Evolutionary conservation across 805 yeast genomes (phyloP).

Genomic region (Lipomyces yamadae): DNA sequence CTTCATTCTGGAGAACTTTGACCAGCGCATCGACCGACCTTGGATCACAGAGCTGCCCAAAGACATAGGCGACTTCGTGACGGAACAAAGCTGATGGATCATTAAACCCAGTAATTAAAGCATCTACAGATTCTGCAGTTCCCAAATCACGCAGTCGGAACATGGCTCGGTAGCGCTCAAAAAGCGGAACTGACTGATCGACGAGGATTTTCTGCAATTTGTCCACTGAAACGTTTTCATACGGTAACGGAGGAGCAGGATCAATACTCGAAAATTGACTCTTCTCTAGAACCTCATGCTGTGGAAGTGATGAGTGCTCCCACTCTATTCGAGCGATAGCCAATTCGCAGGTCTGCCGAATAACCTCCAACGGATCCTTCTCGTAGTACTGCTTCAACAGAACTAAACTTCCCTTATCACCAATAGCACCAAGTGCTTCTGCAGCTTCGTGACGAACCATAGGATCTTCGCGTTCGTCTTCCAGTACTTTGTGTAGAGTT

Average conservation of each 20-base stretch:
- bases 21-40: constrained; percentile 86
- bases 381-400: constrained; percentile 65
- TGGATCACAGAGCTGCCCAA: constrained; percentile 96
- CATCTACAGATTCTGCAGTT: constrained; percentile 88
- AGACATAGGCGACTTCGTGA: constrained; percentile 97
- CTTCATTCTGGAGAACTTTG: constrained; percentile 73
- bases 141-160: constrained; percentile 95
- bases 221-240: constrained; percentile 57
- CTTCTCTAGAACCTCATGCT: constrained; percentile 70
- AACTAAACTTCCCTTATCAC: constrained; percentile 73
- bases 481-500: constrained; percentile 70
- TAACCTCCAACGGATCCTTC: constrained; percentile 83
- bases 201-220: constrained; percentile 72
- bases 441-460: constrained; percentile 99
- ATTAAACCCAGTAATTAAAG: constrained; percentile 85
- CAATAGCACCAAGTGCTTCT: constrained; percentile 96
- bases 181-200: constrained; percentile 76
- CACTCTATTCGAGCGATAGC: constrained; percentile 94
- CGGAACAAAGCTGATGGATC: constrained; percentile 93
- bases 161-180: constrained; percentile 98
- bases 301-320: constrained; percentile 74
- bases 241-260: constrained; percentile 97
- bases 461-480: constrained; percentile 64
- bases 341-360: constrained; percentile 95
- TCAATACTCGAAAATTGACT: constrained; percentile 87